Percentiles rank a stretch among this genome's conserved stretches.
phyloP scores from a whole-genome alignment of 176 grass and related monocot genomes.

The Typha latifolia region DNA sequence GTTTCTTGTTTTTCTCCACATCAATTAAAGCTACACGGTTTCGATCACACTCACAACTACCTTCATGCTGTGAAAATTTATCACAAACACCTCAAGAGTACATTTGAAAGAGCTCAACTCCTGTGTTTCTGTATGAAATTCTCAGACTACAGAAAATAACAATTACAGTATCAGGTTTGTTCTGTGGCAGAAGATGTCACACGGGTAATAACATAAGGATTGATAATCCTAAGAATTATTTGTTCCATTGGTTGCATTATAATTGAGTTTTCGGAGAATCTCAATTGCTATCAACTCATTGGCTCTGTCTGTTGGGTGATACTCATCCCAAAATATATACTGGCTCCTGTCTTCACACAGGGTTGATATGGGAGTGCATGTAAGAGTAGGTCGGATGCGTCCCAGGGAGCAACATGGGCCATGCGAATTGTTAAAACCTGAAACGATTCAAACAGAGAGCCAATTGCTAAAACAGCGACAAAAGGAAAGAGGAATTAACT shows the following conservation, averaged over 20 bases:
- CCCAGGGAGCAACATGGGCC: conserved; percentile 76
- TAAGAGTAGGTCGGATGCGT: conserved; percentile 54
- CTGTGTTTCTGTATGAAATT: too few relatives aligned
- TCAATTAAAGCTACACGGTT: too few relatives aligned
- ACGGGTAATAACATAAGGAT: not conserved
- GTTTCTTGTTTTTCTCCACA: too few relatives aligned
- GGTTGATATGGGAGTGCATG: conserved; percentile 77
- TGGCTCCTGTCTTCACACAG: conserved; percentile 79
- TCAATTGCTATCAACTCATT: conserved; percentile 87
- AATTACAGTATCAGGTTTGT: not conserved
- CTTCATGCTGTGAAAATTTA: too few relatives aligned
- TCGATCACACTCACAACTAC: too few relatives aligned
- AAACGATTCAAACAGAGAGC: not conserved
- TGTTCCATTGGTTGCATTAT: conserved; percentile 45
- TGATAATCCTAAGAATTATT: not conserved
- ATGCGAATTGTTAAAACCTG: conserved; percentile 79
- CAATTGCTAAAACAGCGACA: not conserved
- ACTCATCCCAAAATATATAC: conserved; percentile 96
- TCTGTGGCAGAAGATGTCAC: not conserved
- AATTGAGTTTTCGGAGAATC: conserved; percentile 58
- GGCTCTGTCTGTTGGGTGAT: conserved; percentile 84
- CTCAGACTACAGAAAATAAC: not conserved
- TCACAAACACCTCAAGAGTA: too few relatives aligned
- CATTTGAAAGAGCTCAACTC: too few relatives aligned
- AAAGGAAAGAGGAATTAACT: not conserved